Conservation (phyloP, 129 eudicot species). For the Flaveria robusta region DNA sequence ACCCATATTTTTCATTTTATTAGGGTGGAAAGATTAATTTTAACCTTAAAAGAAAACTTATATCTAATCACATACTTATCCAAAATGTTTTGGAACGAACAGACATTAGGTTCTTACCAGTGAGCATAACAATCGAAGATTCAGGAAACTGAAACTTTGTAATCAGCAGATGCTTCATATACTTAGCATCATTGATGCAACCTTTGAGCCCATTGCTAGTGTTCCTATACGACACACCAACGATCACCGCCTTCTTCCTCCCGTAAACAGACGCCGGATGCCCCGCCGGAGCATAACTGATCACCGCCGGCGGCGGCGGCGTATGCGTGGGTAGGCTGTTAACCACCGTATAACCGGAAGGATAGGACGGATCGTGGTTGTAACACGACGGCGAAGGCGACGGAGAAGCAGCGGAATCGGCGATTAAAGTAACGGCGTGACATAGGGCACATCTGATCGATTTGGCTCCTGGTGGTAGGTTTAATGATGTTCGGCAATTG, state of each 20-base stretch:
- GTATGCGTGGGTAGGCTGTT: not conserved
- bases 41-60: too few relatives aligned
- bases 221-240: conserved; percentile 70
- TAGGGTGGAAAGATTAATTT: too few relatives aligned
- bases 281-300: conserved; percentile 22
- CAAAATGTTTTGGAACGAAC: too few relatives aligned
- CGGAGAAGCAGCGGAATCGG: conserved; percentile 42
- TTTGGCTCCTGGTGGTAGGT: conserved; percentile 66
- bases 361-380: conserved; percentile 21
- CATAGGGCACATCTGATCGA: conserved; percentile 72
- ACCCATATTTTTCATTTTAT: too few relatives aligned
- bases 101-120: conserved; percentile 67
- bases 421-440: conserved; percentile 58
- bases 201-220: conserved; percentile 90
- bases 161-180: conserved; percentile 67
- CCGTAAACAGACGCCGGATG: conserved; percentile 56
- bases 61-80: too few relatives aligned
- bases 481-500: conserved; percentile 55
- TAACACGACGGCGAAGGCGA: conserved; percentile 17
- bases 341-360: conserved; percentile 22
- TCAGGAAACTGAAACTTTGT: conserved; percentile 73
- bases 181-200: conserved; percentile 91
- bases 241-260: conserved; percentile 78
- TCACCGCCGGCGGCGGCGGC: conserved; percentile 19
- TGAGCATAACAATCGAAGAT: conserved; percentile 79